Conservation (phyloP, 768 basidiomycete species). For the Suillus alpinus region DNA sequence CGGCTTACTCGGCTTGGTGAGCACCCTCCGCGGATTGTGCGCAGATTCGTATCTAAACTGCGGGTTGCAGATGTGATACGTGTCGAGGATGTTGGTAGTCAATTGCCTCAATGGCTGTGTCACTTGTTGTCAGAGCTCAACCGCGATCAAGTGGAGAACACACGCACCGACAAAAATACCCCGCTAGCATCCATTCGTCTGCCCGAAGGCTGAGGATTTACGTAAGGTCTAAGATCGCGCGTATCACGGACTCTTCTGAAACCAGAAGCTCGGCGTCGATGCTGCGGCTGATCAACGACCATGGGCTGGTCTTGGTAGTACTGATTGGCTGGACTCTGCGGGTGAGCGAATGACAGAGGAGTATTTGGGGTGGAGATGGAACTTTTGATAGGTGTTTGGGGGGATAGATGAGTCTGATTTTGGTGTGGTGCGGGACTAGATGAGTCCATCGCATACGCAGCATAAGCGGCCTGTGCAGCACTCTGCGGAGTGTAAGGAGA, state of each 20-base stretch:
- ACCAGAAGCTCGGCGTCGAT: conserved; percentile 69
- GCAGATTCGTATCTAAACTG: conserved; percentile 92
- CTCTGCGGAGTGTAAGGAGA: conserved; percentile 59
- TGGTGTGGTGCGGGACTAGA: conserved; percentile 60
- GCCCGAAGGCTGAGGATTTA: conserved; percentile 58
- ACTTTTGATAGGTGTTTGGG: conserved; percentile 47
- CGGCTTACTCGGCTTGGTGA: conserved; percentile 97
- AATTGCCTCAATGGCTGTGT: conserved; percentile 60
- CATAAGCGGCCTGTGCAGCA: conserved; percentile 40
- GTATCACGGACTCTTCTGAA: conserved; percentile 76
- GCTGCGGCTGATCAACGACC: conserved; percentile 61
- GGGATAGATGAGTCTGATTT: conserved; percentile 49
- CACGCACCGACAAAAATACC: conserved; percentile 75
- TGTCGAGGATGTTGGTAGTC: conserved; percentile 85
- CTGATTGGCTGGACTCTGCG: conserved; percentile 48
- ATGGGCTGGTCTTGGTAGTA: conserved; percentile 68
- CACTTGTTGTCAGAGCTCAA: conserved; percentile 12
- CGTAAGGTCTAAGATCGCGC: conserved; percentile 75
- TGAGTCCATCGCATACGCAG: conserved; percentile 61
- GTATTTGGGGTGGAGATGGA: conserved; percentile 70
- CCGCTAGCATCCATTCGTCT: conserved; percentile 79
- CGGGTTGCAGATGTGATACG: conserved; percentile 93
- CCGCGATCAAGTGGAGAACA: conserved; percentile 1
- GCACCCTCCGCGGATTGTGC: conserved; percentile 92
- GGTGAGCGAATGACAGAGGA: conserved; percentile 64